phyloP scores from a whole-genome alignment of 768 basidiomycete genomes.

The Leccinum ochraceum region DNA sequence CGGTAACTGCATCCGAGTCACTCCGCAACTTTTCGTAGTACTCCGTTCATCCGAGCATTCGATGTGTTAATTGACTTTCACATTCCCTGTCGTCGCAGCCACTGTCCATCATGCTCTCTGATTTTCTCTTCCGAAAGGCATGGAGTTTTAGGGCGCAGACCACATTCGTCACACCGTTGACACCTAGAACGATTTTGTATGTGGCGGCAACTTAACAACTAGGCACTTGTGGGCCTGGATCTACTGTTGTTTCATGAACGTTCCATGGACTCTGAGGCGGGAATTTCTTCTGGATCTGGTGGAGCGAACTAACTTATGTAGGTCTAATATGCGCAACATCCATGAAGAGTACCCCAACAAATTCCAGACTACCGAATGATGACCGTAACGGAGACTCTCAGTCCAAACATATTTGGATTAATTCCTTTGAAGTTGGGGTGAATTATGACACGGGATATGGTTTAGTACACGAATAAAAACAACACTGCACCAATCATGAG shows the following conservation, averaged over 20 bases:
- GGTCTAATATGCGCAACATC: not conserved
- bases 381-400: not conserved
- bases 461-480: not conserved
- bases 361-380: constrained; percentile 10
- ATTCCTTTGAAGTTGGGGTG: not conserved
- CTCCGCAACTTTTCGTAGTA: not conserved
- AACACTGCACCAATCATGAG: constrained; percentile 2
- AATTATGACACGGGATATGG: constrained; percentile 7
- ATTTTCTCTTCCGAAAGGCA: not conserved
- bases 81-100: not conserved
- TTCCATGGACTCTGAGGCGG: not conserved
- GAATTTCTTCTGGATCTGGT: too few species aligned
- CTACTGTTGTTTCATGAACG: not conserved
- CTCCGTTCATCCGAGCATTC: not conserved
- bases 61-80: not conserved
- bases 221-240: too few species aligned
- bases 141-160: not conserved
- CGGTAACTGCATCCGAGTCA: not conserved
- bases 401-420: not conserved
- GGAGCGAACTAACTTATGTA: not conserved
- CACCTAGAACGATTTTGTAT: not conserved
- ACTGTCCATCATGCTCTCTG: not conserved
- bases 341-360: constrained; percentile 2
- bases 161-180: not conserved
- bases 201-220: not conserved